A percentile compares a stretch with the other conserved stretches of the same genome.
These are phyloP conservation scores for Ogataea chonburiensis DNA, from an alignment of 805 yeast species.

Conservation along the genomic window DNA sequence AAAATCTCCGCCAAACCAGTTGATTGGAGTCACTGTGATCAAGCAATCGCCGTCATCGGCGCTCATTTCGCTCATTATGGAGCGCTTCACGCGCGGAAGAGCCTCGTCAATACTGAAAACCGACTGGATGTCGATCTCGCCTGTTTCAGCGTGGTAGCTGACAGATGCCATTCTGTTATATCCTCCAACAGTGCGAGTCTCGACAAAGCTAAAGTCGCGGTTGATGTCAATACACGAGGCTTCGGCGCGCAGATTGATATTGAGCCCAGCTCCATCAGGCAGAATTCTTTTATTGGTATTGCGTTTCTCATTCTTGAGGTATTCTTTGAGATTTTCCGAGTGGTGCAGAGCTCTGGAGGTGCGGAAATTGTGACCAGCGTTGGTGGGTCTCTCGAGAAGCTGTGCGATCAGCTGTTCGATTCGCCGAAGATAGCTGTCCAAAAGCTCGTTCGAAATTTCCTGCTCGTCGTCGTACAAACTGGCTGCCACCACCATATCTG, in stretches of 20 bases:
- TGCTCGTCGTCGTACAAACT: constrained; percentile 14
- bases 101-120: constrained; percentile 21
- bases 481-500: constrained; percentile 4
- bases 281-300: constrained; percentile 32
- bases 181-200: constrained; percentile 46
- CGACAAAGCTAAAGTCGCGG: constrained; percentile 33
- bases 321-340: constrained; percentile 6
- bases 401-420: constrained; percentile 14
- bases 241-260: constrained; percentile 40
- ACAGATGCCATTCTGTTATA: constrained; percentile 24
- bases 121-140: constrained; percentile 12
- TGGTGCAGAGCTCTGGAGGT: constrained; percentile 17
- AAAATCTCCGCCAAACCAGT: constrained; percentile 23
- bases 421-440: constrained; percentile 15
- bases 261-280: constrained; percentile 48
- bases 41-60: constrained; percentile 19
- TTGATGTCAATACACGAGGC: constrained; percentile 39
- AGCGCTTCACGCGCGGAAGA: constrained; percentile 10
- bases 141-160: constrained; percentile 7
- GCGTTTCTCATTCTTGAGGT: constrained; percentile 13
- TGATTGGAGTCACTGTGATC: constrained; percentile 24
- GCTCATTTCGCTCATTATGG: constrained; percentile 20
- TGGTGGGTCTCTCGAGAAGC: constrained; percentile 5
- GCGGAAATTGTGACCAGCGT: constrained; percentile 24
- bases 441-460: constrained; percentile 12